Evolutionary conservation across 192 early-diverging fungal species (phyloP), one percentile per base, ranked within the genome.

Genomic region (Coemansia nantahalensis): DNA sequence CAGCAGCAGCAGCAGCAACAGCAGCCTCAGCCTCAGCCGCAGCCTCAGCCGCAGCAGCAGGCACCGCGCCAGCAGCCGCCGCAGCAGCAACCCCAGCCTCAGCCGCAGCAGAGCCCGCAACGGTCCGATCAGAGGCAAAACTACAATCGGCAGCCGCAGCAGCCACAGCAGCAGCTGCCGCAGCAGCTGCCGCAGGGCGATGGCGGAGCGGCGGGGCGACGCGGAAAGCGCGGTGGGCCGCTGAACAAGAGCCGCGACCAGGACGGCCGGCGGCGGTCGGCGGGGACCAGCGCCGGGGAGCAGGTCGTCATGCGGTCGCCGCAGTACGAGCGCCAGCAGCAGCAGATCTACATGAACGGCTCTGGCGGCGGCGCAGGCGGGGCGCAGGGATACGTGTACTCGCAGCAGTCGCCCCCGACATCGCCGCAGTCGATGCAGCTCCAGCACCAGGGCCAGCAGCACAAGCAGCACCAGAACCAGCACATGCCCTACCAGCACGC

Each of bases 311-410:
- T 78, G 59, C 52, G 62, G 43, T 67, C 63, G 42, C 77, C 77
- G 21, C 77, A 79, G 46, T 79, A 79, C 39, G 63, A 66, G 60
- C 41, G 65, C 3, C 77, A 79, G 69, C 69, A 79, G 48, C 77
- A 79, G 57, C 77, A 73, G 42, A 79, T 79, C 14, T 73, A 79
- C 51, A 50, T 54, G 55, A 47, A 44, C 22, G 52, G n/a, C n/a
- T n/a, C n/a, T 28, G 43, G 33, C 45, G 35, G 8, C 31, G 10
- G 31, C 4, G 31, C 31, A 28, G 7, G 4, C 4, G 26, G 4
- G 2, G 31, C 31, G 10, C 31, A 5, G 31, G 33, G 13, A 15
- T 51, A 46, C 12, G 19, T 34, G 21, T 30, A 47, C 22, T 31
- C 38, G 34, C 40, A 48, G 21, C 47, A 50, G 23, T 47, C 34